Evolutionary conservation across 2,329 filamentous ascomycete species (phyloP).

Genomic region (Thelonectria blattea): DNA sequence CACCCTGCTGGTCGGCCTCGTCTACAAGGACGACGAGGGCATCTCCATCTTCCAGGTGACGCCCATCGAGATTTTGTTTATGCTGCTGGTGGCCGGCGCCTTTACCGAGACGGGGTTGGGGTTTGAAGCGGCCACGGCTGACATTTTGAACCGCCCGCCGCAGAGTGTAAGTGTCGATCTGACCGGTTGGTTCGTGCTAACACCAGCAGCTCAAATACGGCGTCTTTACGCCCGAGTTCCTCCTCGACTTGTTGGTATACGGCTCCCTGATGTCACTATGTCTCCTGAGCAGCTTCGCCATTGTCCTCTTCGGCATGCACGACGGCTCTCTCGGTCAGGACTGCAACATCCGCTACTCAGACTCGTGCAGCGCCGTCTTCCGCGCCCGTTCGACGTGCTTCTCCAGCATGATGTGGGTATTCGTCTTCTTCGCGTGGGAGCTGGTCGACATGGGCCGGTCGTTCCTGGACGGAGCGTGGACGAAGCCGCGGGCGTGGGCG

Average conservation of each 20-base stretch:
- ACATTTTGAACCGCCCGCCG: constrained; percentile 73
- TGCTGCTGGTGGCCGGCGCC: constrained; percentile 79
- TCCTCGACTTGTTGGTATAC: constrained; percentile 70
- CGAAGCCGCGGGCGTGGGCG: constrained; percentile 67
- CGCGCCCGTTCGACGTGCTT: constrained; percentile 76
- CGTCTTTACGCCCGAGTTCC: constrained; percentile 69
- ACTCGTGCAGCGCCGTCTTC: constrained; percentile 65
- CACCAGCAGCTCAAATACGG: constrained; percentile 50
- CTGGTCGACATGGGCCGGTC: constrained; percentile 73
- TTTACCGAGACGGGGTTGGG: constrained; percentile 78
- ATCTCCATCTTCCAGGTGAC: constrained; percentile 74
- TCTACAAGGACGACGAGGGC: constrained; percentile 68
- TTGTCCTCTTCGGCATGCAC: constrained; percentile 58
- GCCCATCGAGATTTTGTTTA: constrained; percentile 77
- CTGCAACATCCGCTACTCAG: constrained; percentile 64
- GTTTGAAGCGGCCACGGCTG: constrained; percentile 71
- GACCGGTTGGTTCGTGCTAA: neutral
- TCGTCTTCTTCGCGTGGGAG: constrained; percentile 78
- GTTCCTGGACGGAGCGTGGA: constrained; percentile 75
- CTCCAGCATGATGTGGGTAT: constrained; percentile 75
- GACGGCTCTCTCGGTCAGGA: constrained; percentile 60
- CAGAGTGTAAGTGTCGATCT: constrained; percentile 55
- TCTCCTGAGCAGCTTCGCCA: constrained; percentile 54
- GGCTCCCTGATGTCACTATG: constrained; percentile 71
- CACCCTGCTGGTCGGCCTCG: constrained; percentile 71